A percentile compares a stretch with the other conserved stretches of the same genome.
Conservation (phyloP, 371 early-diverging fungal species). For the Mortierella sp. region DNA sequence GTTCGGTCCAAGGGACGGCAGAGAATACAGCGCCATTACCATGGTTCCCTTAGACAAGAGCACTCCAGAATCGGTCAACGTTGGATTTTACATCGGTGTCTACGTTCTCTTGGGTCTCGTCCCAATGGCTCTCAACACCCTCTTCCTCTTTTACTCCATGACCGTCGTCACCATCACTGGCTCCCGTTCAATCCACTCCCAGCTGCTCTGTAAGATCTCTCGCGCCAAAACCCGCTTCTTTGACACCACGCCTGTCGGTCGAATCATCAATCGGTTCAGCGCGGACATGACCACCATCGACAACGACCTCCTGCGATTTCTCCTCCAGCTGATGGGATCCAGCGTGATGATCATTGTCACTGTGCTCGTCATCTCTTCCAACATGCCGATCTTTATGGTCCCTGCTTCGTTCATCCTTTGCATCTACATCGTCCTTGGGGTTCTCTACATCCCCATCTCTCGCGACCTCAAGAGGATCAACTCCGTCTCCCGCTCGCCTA, state of each 20-base stretch:
- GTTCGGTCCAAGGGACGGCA: conserved; percentile 24
- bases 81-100: conserved; percentile 60
- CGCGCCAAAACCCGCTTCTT: conserved; percentile 81
- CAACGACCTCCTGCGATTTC: conserved; percentile 58
- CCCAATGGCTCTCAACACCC: conserved; percentile 50
- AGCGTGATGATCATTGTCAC: conserved; percentile 68
- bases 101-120: conserved; percentile 64
- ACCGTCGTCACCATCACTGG: conserved; percentile 58
- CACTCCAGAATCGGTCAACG: conserved; percentile 38
- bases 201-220: conserved; percentile 65
- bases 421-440: conserved; percentile 67
- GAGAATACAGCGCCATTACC: conserved; percentile 20
- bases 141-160: conserved; percentile 60
- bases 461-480: conserved; percentile 88
- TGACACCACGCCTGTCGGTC: conserved; percentile 89
- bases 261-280: conserved; percentile 88
- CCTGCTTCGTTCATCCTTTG: conserved; percentile 53
- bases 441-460: conserved; percentile 78
- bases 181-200: conserved; percentile 60
- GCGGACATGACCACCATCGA: conserved; percentile 69
- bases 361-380: conserved; percentile 71
- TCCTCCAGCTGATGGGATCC: conserved; percentile 57
- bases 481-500: conserved; percentile 80
- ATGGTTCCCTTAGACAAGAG: conserved; percentile 32
- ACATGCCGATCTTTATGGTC: conserved; percentile 73